Percentiles rank a stretch among this genome's conserved stretches.
Evolutionary conservation across 2,329 filamentous ascomycete species (phyloP).

Genomic region (Fusarium subglutinans): DNA sequence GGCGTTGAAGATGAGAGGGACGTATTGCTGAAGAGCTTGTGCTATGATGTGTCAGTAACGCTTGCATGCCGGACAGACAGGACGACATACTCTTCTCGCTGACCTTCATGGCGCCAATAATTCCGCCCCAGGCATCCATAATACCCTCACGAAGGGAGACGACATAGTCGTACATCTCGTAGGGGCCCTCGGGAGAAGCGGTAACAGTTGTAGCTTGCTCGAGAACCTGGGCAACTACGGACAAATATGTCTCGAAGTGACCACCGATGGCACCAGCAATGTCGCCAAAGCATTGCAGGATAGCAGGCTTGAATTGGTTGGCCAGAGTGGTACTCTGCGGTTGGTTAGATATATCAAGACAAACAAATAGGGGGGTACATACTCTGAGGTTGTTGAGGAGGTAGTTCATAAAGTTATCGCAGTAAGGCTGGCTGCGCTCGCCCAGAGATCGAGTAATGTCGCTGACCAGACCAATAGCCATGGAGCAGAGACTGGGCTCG

Average conservation of each 20-base stretch:
- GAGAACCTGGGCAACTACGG: slow-evolving; percentile 91
- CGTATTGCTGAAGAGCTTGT: slow-evolving; percentile 76
- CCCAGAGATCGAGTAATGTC: slow-evolving; percentile 94
- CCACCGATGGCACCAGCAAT: slow-evolving; percentile 94
- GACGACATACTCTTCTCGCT: slow-evolving; percentile 76
- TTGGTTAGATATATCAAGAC: slow-evolving; percentile 14
- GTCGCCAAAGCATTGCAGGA: slow-evolving; percentile 97
- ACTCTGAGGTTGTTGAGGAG: slow-evolving; percentile 90
- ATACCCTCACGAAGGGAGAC: slow-evolving; percentile 95
- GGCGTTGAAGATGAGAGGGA: slow-evolving; percentile 87
- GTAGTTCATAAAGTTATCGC: slow-evolving; percentile 98
- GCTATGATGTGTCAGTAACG: slow-evolving; percentile 59
- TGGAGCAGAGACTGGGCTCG: slow-evolving; percentile 90
- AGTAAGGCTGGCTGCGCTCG: slow-evolving; percentile 91
- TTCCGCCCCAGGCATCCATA: slow-evolving; percentile 98
- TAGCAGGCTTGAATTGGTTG: slow-evolving; percentile 98
- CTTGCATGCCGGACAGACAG: not conserved
- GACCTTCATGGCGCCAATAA: slow-evolving; percentile 91
- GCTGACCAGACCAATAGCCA: slow-evolving; percentile 97
- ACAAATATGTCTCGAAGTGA: slow-evolving; percentile 91
- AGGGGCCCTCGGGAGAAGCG: slow-evolving; percentile 80
- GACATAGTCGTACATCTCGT: slow-evolving; percentile 97
- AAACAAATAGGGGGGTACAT: slow-evolving; percentile 46
- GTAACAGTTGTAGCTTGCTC: slow-evolving; percentile 91
- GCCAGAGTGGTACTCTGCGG: slow-evolving; percentile 80